Evolutionary conservation across 2,329 filamentous ascomycete genomes (phyloP).

Genomic region (Atkinsonella hypoxylon): DNA sequence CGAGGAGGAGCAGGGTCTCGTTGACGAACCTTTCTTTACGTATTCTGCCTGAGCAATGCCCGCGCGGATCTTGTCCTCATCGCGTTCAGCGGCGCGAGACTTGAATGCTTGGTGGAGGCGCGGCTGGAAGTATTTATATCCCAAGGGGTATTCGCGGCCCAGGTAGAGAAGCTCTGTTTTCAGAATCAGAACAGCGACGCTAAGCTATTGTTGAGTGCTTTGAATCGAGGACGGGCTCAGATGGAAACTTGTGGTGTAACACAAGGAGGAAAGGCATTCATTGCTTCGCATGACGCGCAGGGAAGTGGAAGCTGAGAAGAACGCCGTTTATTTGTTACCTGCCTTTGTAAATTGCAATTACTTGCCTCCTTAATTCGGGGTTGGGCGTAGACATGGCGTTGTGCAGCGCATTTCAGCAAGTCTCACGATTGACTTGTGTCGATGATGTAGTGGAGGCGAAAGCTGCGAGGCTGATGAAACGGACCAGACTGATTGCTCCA

Average conservation of each 20-base stretch:
- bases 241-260: not conserved
- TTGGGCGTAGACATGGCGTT: slow-evolving; percentile 25
- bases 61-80: slow-evolving; percentile 63
- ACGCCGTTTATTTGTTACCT: not conserved
- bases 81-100: slow-evolving; percentile 54
- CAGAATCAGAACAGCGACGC: not conserved
- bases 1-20: not conserved
- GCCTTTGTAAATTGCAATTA: slow-evolving; percentile 87
- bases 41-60: slow-evolving; percentile 72
- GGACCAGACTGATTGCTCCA: not conserved
- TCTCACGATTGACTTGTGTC: not conserved
- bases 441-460: not conserved
- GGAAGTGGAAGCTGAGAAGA: not conserved
- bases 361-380: slow-evolving; percentile 56
- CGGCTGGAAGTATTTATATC: slow-evolving; percentile 67
- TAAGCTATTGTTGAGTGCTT: not conserved
- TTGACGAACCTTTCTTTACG: slow-evolving; percentile 70
- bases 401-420: not conserved
- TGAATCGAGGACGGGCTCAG: not conserved
- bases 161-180: slow-evolving; percentile 66
- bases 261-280: not conserved
- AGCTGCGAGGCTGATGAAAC: not conserved
- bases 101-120: slow-evolving; percentile 79
- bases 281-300: not conserved
- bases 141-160: slow-evolving; percentile 76